These are phyloP conservation scores for Vinca minor DNA, from an alignment of 257 asterid species.

Conservation along the genomic window DNA sequence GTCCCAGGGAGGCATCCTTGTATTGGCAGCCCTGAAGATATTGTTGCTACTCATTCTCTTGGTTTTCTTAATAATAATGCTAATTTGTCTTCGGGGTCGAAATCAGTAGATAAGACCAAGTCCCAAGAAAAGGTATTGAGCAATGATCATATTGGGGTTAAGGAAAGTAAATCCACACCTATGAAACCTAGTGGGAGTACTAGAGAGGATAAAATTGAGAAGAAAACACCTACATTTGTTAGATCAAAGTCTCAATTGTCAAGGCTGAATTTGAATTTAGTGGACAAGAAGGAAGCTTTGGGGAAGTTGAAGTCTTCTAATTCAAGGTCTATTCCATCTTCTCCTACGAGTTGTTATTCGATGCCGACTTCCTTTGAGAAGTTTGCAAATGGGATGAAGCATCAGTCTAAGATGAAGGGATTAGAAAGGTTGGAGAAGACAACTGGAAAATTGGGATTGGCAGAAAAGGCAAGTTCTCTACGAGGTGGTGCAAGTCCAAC, in stretches of 20 bases:
- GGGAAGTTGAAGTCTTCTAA: slow-evolving; percentile 54
- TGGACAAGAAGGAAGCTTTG: slow-evolving; percentile 48
- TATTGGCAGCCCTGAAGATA: slow-evolving; percentile 89
- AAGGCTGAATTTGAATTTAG: slow-evolving; percentile 50
- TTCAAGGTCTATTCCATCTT: slow-evolving; percentile 87
- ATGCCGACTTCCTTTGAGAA: slow-evolving; percentile 90
- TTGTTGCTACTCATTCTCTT: slow-evolving; percentile 79
- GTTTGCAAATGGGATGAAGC: slow-evolving; percentile 74
- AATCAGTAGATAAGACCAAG: slow-evolving; percentile 33
- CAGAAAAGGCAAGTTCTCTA: slow-evolving; percentile 47
- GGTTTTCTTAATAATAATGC: slow-evolving; percentile 62
- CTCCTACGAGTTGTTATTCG: slow-evolving; percentile 92
- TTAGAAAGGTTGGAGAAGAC: slow-evolving; percentile 62
- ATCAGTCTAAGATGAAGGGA: slow-evolving; percentile 69
- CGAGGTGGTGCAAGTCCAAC: slow-evolving; percentile 39
- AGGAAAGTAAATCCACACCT: slow-evolving; percentile 36
- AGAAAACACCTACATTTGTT: slow-evolving; percentile 44
- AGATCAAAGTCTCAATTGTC: slow-evolving; percentile 81
- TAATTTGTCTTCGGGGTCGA: slow-evolving; percentile 36
- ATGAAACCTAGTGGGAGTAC: slow-evolving; percentile 31
- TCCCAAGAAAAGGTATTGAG: slow-evolving; percentile 21
- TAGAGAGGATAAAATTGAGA: slow-evolving; percentile 48
- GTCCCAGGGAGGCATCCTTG: slow-evolving; percentile 95
- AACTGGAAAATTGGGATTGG: slow-evolving; percentile 33
- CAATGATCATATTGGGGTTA: slow-evolving; percentile 25